Evolutionary conservation across 164 flowering plant species (phyloP).

Genomic region (Sextonia rubra): DNA sequence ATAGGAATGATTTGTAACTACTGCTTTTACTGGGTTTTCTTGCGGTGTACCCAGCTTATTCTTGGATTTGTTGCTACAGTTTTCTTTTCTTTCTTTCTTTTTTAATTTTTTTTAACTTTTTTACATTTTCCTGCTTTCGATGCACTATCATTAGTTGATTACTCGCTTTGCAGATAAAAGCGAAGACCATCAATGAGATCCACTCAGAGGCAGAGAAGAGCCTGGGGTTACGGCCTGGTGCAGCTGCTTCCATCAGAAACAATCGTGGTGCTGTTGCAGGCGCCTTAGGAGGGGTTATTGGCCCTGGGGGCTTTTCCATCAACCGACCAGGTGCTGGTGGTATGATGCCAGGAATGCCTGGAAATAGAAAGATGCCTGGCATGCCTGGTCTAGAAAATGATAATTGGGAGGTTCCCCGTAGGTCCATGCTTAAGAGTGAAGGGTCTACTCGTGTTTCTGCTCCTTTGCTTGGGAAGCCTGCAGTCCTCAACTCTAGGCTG

Average conservation of each 20-base stretch:
- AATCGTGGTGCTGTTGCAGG: conserved; percentile 37
- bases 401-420: conserved; percentile 84
- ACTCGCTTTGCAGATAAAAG: conserved; percentile 54
- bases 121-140: background rate
- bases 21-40: too few species aligned
- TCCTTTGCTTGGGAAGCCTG: conserved; percentile 38
- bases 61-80: background rate
- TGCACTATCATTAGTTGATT: background rate
- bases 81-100: background rate
- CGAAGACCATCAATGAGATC: conserved; percentile 89
- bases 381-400: conserved; percentile 81
- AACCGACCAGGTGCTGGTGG: conserved; percentile 88
- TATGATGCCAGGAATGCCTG: conserved; percentile 99
- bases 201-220: conserved; percentile 92
- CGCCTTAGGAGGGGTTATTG: conserved; percentile 31
- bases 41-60: too few species aligned
- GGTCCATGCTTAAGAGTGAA: conserved; percentile 60
- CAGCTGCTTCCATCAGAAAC: conserved; percentile 74
- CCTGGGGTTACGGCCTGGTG: conserved; percentile 86
- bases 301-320: conserved; percentile 64
- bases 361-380: conserved; percentile 84
- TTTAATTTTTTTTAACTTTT: too few species aligned
- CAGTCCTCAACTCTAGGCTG: conserved; percentile 48
- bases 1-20: too few species aligned
- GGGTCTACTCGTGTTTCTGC: conserved; percentile 42